A percentile compares a stretch with the other conserved stretches of the same genome.
Conservation (phyloP, 2,329 filamentous ascomycete genomes). For the Penicillium paneum region DNA sequence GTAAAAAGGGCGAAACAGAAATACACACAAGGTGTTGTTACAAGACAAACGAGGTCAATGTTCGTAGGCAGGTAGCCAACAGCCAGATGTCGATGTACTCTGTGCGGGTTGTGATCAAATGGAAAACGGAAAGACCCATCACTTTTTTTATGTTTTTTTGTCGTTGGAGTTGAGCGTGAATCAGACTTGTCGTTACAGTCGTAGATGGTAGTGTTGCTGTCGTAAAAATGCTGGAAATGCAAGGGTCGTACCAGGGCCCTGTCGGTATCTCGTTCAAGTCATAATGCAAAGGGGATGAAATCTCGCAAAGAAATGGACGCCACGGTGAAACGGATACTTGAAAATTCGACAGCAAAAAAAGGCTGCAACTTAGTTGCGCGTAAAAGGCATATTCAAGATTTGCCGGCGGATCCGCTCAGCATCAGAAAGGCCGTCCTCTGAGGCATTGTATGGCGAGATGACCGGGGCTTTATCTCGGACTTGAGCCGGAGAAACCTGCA, state of each 20-base stretch:
- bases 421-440: slow-evolving; percentile 37
- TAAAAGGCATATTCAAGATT: slow-evolving; percentile 37
- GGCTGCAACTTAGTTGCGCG: slow-evolving; percentile 24
- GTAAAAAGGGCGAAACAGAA: slow-evolving; percentile 10
- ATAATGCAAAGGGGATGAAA: slow-evolving; percentile 25
- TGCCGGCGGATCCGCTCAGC: slow-evolving; percentile 41
- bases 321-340: slow-evolving; percentile 21
- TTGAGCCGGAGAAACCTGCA: slow-evolving; percentile 16
- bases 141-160: slow-evolving; percentile 19
- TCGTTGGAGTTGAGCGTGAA: slow-evolving; percentile 12
- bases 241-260: slow-evolving; percentile 4
- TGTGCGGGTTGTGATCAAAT: slow-evolving; percentile 2
- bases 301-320: slow-evolving; percentile 23
- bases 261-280: slow-evolving; percentile 29
- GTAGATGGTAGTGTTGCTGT: slow-evolving; percentile 35
- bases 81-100: background rate
- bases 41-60: background rate
- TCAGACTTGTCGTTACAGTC: slow-evolving; percentile 32
- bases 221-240: slow-evolving; percentile 26
- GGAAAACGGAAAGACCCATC: slow-evolving; percentile 18
- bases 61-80: background rate
- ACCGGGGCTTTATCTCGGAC: slow-evolving; percentile 14
- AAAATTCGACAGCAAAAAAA: slow-evolving; percentile 9
- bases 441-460: slow-evolving; percentile 30
- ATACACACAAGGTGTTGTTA: background rate